phyloP scores from a whole-genome alignment of 2,329 filamentous ascomycete genomes.

The Colletotrichum zoysiae region DNA sequence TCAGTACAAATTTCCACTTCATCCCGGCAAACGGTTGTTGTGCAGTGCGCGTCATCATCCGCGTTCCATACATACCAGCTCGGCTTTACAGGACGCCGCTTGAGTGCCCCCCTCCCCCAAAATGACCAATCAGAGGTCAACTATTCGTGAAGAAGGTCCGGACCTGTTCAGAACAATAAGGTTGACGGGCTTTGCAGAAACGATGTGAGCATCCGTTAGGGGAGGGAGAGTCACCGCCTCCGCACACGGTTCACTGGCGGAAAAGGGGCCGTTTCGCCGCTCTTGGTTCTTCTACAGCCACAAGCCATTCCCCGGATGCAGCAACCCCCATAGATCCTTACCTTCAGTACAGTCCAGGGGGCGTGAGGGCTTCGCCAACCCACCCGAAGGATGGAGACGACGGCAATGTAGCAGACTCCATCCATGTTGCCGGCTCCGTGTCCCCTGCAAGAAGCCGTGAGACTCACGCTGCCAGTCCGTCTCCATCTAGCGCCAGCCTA shows the following conservation, averaged over 20 bases:
- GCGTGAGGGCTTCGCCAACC: not conserved
- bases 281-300: not conserved
- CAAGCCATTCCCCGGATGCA: conserved; percentile 3
- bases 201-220: conserved; percentile 37
- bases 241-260: conserved; percentile 20
- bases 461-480: not conserved
- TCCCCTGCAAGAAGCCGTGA: not conserved
- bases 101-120: no score
- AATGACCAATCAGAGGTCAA: conserved; percentile 19
- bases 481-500: not conserved
- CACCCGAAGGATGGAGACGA: not conserved
- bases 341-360: not conserved
- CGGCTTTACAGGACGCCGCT: not conserved
- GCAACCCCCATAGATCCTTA: not conserved
- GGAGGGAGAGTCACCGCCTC: conserved; percentile 22
- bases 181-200: conserved; percentile 35
- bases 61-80: not conserved
- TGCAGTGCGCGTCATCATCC: not conserved
- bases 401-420: not conserved
- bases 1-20: not conserved
- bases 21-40: not conserved
- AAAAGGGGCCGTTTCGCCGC: not conserved
- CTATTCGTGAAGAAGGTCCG: not conserved
- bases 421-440: not conserved
- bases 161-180: not conserved